Evolutionary conservation across 306 rosid genomes (phyloP).

Genomic region (Arachis stenosperma): DNA sequence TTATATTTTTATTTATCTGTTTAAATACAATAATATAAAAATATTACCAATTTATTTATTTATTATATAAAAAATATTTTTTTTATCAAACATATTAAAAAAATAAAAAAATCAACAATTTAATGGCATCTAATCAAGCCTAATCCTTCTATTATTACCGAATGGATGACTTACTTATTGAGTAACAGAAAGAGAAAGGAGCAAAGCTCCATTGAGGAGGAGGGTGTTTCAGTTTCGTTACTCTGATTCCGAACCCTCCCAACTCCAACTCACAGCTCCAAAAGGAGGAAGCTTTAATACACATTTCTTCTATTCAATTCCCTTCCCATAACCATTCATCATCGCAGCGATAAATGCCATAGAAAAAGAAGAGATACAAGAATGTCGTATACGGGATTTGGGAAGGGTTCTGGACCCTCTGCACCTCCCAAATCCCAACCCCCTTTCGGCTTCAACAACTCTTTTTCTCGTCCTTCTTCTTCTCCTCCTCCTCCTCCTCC

Average conservation of each 20-base stretch:
- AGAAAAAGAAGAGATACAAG: constrained; percentile 25
- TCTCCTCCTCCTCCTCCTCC: constrained; percentile 37
- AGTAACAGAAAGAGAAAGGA: background rate
- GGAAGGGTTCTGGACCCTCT: constrained; percentile 64
- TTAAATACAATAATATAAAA: too few relatives aligned
- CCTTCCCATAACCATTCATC: background rate
- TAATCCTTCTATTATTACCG: too few relatives aligned
- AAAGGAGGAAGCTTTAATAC: too few relatives aligned
- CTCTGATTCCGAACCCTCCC: background rate
- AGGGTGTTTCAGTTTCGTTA: background rate
- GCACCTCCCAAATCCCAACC: constrained; percentile 44
- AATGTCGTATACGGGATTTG: constrained; percentile 58
- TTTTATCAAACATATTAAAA: too few relatives aligned
- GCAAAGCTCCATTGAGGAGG: background rate
- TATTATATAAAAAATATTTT: too few relatives aligned
- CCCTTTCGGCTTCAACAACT: constrained; percentile 44
- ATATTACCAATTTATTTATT: too few relatives aligned
- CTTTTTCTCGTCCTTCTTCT: constrained; percentile 31
- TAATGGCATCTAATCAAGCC: too few relatives aligned
- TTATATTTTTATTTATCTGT: too few relatives aligned
- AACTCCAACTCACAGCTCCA: background rate
- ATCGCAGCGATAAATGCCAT: background rate
- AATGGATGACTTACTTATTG: background rate
- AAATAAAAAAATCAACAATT: too few relatives aligned
- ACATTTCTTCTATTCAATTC: background rate